These are phyloP conservation scores for Erysimum cheiri DNA, from an alignment of 441 rosid genomes.

Conservation along the genomic window DNA sequence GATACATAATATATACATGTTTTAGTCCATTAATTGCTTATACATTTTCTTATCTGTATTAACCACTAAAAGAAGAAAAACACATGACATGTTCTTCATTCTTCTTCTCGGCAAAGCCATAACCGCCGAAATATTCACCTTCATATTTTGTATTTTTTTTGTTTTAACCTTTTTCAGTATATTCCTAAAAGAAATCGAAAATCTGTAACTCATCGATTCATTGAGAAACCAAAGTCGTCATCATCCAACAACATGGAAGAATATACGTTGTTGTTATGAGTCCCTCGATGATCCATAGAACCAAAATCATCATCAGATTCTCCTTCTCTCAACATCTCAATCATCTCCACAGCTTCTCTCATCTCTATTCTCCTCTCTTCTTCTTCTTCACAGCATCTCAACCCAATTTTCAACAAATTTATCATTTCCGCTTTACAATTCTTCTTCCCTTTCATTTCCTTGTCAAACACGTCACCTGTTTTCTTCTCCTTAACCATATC, in stretches of 20 bases:
- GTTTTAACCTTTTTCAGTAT: no score
- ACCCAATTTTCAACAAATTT: conserved; percentile 71
- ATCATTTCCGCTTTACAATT: conserved; percentile 70
- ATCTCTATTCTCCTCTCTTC: conserved; percentile 61
- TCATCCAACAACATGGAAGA: conserved; percentile 46
- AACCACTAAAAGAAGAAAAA: background rate
- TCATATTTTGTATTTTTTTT: background rate
- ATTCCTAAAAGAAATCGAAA: conserved; percentile 24
- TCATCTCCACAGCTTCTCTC: conserved; percentile 58
- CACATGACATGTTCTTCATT: conserved; percentile 22
- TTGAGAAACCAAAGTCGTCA: conserved; percentile 41
- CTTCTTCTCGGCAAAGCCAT: conserved; percentile 32
- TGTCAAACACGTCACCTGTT: conserved; percentile 73
- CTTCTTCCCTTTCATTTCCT: conserved; percentile 66
- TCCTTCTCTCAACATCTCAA: conserved; percentile 58
- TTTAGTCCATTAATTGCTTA: conserved; percentile 12
- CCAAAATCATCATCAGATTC: conserved; percentile 45
- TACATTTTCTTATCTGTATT: conserved; percentile 33
- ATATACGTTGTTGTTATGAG: conserved; percentile 29
- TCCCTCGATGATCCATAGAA: conserved; percentile 41
- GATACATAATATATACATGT: conserved; percentile 26
- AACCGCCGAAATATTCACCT: conserved; percentile 7
- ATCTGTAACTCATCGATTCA: conserved; percentile 44
- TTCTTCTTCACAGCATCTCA: conserved; percentile 85
- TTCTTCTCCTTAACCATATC: conserved; percentile 61